Evolutionary conservation across 176 grass and related monocot species (phyloP).

Genomic region (Elaeis guineensis): DNA sequence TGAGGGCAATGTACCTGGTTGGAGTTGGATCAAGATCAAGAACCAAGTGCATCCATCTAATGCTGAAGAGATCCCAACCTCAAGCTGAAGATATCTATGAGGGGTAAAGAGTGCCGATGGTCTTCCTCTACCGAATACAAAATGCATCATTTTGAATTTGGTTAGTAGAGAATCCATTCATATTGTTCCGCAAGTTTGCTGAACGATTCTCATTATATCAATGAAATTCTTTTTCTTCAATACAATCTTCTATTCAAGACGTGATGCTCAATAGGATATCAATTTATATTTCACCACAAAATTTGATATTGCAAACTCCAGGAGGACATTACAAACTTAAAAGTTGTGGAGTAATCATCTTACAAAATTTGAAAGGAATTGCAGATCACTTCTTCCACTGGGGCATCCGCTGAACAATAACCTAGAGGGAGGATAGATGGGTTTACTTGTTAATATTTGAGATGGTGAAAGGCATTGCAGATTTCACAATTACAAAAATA

Average conservation of each 20-base stretch:
- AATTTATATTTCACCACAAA: no score
- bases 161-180: no score
- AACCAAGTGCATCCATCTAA: constrained; percentile 59
- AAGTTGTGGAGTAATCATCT: no score
- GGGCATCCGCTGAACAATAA: constrained; percentile 69
- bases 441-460: no score
- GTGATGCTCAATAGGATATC: no score
- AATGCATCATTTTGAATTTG: not conserved
- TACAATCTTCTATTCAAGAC: no score
- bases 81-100: constrained; percentile 33
- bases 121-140: constrained; percentile 12
- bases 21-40: constrained; percentile 64
- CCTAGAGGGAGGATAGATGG: constrained; percentile 17
- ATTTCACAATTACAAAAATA: not conserved
- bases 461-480: not conserved
- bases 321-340: no score
- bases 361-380: no score
- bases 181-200: no score
- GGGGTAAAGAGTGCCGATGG: constrained; percentile 25
- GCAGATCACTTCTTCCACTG: constrained; percentile 72
- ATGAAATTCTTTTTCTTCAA: no score
- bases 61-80: constrained; percentile 42
- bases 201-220: no score
- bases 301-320: no score
- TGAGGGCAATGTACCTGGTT: constrained; percentile 56